A percentile compares a stretch with the other conserved stretches of the same genome.
Evolutionary conservation across 1,284 basidiomycete species (phyloP).

Genomic region (Inonotus hispidus): DNA sequence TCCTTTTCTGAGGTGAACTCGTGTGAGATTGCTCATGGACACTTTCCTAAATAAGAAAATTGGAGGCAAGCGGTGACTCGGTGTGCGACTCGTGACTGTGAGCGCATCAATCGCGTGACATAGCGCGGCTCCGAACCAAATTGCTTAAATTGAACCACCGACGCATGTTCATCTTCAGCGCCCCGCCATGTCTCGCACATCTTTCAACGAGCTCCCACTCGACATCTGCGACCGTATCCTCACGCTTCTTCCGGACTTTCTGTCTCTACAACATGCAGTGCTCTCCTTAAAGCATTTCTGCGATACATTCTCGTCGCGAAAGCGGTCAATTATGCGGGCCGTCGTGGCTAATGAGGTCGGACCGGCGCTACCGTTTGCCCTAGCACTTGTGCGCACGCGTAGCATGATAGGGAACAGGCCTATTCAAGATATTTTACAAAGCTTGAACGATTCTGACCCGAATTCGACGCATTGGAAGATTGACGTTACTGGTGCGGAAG

Average conservation of each 20-base stretch:
- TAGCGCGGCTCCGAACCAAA: background rate
- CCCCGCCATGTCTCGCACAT: background rate
- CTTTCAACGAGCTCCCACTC: conserved; percentile 10
- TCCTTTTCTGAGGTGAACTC: too few species aligned
- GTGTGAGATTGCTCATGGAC: too few species aligned
- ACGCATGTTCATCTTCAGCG: background rate
- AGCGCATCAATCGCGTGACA: background rate
- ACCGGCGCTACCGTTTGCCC: conserved; percentile 12
- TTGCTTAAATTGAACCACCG: background rate
- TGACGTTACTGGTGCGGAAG: conserved; percentile 3
- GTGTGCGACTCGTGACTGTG: background rate
- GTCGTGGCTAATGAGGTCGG: conserved; percentile 12
- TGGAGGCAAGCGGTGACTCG: too few species aligned
- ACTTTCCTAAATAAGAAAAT: too few species aligned
- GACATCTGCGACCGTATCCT: conserved; percentile 15
- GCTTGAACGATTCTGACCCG: conserved; percentile 1
- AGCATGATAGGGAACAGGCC: background rate
- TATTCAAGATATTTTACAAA: background rate
- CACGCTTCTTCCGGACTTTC: conserved; percentile 10
- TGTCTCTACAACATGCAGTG: conserved; percentile 6
- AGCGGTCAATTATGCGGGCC: background rate
- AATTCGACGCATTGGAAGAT: conserved; percentile 11
- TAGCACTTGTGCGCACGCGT: conserved; percentile 5
- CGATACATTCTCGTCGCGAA: conserved; percentile 5
- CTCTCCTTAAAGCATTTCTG: conserved; percentile 4